Evolutionary conservation across 257 asterid genomes (phyloP), one percentile per base, ranked within the genome.

Genomic region (Fraxinus pennsylvanica): DNA sequence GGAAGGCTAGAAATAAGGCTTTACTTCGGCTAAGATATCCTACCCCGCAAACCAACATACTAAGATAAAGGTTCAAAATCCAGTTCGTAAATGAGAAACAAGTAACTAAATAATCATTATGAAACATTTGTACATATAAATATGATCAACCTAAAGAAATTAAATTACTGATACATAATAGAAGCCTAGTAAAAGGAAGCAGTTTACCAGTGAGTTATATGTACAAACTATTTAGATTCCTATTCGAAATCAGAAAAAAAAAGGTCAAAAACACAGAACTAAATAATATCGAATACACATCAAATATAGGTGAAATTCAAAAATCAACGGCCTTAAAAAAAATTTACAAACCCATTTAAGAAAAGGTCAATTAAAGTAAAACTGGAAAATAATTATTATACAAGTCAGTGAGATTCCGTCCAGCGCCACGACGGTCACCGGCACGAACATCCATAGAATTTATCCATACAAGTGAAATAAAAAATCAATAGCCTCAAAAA

Each of bases 381-480:
- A 8, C 1, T 21, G n/a, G 9, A 2, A 1, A 36, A 43, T 3
- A 36, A n/a, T 22, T 63, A 19, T 10, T 33, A 32, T 12, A 9
- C 35, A 1, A 25, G 33, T n/a, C 69, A 6, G 19, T 63, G n/a
- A 3, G 39, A 33, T 29, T 67, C 76, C 76, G 35, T 92, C 96
- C 97, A 92, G 47, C 73, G 93, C 89, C 88, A 76, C 90, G 91
- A 66, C 91, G 92, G 85, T 92, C 97, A 14, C 98, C 98, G 80
- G 97, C 94, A 73, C 88, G 96, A 68, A 90, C 27, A 54, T 19
- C 27, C 33, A 27, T 9, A 61, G 14, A 22, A n/a, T 54, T 54
- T n/a, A 57, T 57, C 10, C 3, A 57, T 57, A 57, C 66, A 19
- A 57, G 66, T 6, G 29, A 57, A 57, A 59, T 9, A 2, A 57